phyloP scores from a whole-genome alignment of 257 asterid genomes.

The Penstemon newberryi region DNA sequence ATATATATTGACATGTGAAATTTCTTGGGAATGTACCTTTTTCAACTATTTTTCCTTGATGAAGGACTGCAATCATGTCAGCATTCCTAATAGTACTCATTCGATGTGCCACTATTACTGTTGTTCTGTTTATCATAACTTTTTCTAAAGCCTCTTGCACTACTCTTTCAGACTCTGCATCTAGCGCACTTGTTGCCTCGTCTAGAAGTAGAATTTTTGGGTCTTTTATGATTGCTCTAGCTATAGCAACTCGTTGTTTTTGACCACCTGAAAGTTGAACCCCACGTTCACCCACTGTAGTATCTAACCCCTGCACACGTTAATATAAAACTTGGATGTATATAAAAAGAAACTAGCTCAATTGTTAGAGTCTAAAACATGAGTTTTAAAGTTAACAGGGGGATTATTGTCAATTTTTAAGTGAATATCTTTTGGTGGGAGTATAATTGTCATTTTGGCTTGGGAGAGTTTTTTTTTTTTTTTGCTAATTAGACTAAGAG shows the following conservation, averaged over 20 bases:
- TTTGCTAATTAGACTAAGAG: no score
- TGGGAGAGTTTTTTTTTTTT: no score
- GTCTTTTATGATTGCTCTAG: conserved; percentile 56
- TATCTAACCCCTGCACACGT: conserved; percentile 46
- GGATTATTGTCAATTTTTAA: no score
- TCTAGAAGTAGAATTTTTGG: conserved; percentile 58
- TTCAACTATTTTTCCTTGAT: conserved; percentile 45
- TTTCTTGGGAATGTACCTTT: conserved; percentile 34
- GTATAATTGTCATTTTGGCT: no score
- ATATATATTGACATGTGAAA: no score
- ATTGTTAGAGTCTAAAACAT: not conserved
- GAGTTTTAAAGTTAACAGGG: no score
- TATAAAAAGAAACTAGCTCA: not conserved
- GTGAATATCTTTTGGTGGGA: no score
- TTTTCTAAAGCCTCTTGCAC: conserved; percentile 56
- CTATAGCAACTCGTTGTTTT: conserved; percentile 60
- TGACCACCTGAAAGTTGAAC: conserved; percentile 61
- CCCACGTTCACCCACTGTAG: conserved; percentile 58
- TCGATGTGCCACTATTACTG: conserved; percentile 58
- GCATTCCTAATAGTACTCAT: conserved; percentile 51
- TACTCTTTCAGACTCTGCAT: conserved; percentile 48
- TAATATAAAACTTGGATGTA: not conserved
- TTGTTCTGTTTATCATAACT: conserved; percentile 47
- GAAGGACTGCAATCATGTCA: conserved; percentile 47
- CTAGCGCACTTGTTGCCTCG: conserved; percentile 67